Conservation (phyloP, 768 basidiomycete genomes). For the Nevesoporus exiguus region DNA sequence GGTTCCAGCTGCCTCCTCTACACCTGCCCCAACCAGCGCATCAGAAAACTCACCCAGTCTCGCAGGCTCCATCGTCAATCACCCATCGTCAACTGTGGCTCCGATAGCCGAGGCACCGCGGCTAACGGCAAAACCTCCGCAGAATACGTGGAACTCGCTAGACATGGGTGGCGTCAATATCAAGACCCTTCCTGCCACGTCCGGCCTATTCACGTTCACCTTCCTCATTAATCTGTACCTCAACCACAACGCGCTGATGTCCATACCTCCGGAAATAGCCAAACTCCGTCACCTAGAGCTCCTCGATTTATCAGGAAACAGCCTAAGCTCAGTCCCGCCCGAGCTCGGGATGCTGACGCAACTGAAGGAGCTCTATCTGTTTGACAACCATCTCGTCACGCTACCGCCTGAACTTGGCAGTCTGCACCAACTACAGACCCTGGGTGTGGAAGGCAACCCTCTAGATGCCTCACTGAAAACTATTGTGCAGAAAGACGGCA, state of each 20-base stretch:
- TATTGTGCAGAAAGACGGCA: constrained; percentile 94
- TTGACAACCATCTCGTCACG: constrained; percentile 89
- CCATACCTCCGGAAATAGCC: constrained; percentile 79
- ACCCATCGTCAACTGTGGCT: constrained; percentile 74
- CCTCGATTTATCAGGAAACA: constrained; percentile 91
- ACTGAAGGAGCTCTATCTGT: constrained; percentile 89
- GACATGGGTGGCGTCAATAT: constrained; percentile 96
- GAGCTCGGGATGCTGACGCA: constrained; percentile 89
- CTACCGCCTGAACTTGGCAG: constrained; percentile 87
- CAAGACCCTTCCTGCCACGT: constrained; percentile 79
- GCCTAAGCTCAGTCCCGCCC: constrained; percentile 68
- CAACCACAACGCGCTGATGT: constrained; percentile 85
- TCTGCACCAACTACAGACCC: constrained; percentile 85
- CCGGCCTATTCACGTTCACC: constrained; percentile 79
- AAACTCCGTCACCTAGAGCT: constrained; percentile 82
- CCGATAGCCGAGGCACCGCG: constrained; percentile 67
- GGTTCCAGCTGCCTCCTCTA: constrained; percentile 27
- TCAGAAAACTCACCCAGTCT: constrained; percentile 37
- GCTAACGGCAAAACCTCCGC: constrained; percentile 63
- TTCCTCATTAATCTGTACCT: constrained; percentile 94
- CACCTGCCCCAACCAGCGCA: constrained; percentile 29
- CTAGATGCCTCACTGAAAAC: constrained; percentile 71
- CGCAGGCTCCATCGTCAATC: constrained; percentile 40
- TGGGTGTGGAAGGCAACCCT: constrained; percentile 98
- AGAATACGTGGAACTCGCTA: constrained; percentile 83